Conservation (phyloP, 2,329 filamentous ascomycete species). For the Aspergillus awamori region DNA sequence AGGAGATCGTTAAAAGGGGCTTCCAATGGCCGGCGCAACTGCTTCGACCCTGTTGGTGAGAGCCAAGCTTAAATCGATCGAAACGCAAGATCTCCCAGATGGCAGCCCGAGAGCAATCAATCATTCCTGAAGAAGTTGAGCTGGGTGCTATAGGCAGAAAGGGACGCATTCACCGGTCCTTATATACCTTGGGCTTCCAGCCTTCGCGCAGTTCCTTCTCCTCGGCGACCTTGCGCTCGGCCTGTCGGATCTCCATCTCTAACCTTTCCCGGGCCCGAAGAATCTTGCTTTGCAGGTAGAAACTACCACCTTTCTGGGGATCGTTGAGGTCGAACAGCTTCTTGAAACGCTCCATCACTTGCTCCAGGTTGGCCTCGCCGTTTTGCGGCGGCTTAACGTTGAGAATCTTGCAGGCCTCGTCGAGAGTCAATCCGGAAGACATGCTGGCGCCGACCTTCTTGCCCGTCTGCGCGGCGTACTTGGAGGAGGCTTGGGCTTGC, state of each 20-base stretch:
- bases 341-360: conserved; percentile 87
- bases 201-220: conserved; percentile 82
- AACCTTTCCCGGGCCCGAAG: conserved; percentile 87
- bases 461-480: conserved; percentile 73
- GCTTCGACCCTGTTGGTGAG: not conserved
- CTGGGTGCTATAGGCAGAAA: not conserved
- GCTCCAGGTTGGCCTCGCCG: conserved; percentile 75
- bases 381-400: conserved; percentile 87
- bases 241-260: conserved; percentile 78
- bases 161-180: conserved; percentile 64
- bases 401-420: conserved; percentile 95
- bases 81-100: not conserved
- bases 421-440: conserved; percentile 79
- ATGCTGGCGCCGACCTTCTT: conserved; percentile 57
- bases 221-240: conserved; percentile 68
- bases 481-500: conserved; percentile 84
- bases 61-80: not conserved
- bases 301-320: conserved; percentile 92
- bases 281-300: conserved; percentile 98
- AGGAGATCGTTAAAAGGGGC: not conserved
- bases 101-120: not conserved
- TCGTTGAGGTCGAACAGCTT: conserved; percentile 92
- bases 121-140: conserved; percentile 4
- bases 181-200: conserved; percentile 94
- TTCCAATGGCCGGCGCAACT: not conserved